A percentile compares a stretch with the other conserved stretches of the same genome.
Conservation (phyloP, 2,329 filamentous ascomycete species). For the Apiospora marii region DNA sequence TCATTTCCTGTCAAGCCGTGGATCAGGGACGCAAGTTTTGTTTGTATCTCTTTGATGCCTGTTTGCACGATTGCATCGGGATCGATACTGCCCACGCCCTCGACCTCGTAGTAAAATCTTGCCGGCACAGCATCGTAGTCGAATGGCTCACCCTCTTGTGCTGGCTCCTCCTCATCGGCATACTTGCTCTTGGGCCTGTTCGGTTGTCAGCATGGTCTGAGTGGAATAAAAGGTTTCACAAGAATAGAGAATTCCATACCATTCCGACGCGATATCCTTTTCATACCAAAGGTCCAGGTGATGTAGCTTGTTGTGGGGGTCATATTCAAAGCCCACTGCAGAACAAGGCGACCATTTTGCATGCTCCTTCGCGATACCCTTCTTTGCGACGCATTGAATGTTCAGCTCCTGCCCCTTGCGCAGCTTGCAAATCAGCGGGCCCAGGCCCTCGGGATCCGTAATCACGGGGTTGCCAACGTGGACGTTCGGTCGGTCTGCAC, state of each 20-base stretch:
- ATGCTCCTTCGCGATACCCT: conserved; percentile 98
- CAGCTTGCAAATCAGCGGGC: conserved; percentile 88
- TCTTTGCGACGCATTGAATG: conserved; percentile 93
- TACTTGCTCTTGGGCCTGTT: conserved; percentile 82
- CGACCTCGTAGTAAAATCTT: conserved; percentile 93
- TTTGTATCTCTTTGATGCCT: conserved; percentile 87
- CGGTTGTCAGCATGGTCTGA: conserved; percentile 36
- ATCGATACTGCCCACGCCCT: conserved; percentile 85
- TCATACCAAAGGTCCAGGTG: conserved; percentile 97
- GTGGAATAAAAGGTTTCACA: background rate
- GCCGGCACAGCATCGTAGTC: conserved; percentile 87
- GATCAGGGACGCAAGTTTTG: conserved; percentile 86
- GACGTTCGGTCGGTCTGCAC: conserved; percentile 73
- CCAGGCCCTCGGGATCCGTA: conserved; percentile 80
- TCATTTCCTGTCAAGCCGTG: conserved; percentile 63
- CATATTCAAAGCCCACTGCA: conserved; percentile 96
- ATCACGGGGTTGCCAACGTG: conserved; percentile 84
- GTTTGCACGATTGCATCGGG: conserved; percentile 89
- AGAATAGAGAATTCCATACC: conserved; percentile 62
- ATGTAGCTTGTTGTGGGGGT: conserved; percentile 93
- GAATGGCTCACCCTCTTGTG: conserved; percentile 84
- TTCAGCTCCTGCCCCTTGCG: conserved; percentile 88
- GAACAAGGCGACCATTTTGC: conserved; percentile 96
- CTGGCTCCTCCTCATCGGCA: conserved; percentile 79
- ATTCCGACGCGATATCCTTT: conserved; percentile 81